Evolutionary conservation across 2,329 filamentous ascomycete species (phyloP).

Genomic region (Botrytis byssoidea): DNA sequence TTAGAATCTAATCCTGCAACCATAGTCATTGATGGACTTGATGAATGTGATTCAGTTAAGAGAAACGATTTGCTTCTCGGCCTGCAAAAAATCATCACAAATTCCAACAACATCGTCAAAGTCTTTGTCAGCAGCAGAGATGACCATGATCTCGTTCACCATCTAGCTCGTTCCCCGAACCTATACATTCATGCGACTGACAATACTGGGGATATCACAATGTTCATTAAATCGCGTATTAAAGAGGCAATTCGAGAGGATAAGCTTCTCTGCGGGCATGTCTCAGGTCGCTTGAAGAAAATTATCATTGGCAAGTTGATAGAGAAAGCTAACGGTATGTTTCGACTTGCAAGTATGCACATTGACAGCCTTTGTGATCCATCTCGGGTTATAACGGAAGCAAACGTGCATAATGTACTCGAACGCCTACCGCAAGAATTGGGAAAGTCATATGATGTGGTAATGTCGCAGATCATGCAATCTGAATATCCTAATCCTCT

Average conservation of each 20-base stretch:
- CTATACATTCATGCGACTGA: background rate
- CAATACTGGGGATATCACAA: background rate
- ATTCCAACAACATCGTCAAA: conserved; percentile 22
- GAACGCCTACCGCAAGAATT: no score
- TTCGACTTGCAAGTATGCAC: no score
- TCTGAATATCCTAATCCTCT: no score
- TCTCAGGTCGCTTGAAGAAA: no score
- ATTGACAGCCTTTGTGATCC: no score
- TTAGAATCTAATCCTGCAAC: conserved; percentile 13
- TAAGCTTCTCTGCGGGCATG: no score
- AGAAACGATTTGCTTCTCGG: conserved; percentile 19
- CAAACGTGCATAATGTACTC: no score
- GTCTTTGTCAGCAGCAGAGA: conserved; percentile 25
- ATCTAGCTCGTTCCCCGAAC: conserved; percentile 20
- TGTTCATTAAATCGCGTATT: background rate
- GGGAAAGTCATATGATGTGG: no score
- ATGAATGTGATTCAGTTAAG: conserved; percentile 21
- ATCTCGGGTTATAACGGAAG: no score
- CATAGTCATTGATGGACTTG: conserved; percentile 25
- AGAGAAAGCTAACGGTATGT: no score
- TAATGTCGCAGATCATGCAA: no score
- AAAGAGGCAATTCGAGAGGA: background rate
- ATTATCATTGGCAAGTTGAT: no score
- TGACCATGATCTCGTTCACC: conserved; percentile 21
- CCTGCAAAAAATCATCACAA: conserved; percentile 18